These are phyloP conservation scores for Fraxinus quadrangulata DNA, from an alignment of 257 asterid species.

Conservation along the genomic window DNA sequence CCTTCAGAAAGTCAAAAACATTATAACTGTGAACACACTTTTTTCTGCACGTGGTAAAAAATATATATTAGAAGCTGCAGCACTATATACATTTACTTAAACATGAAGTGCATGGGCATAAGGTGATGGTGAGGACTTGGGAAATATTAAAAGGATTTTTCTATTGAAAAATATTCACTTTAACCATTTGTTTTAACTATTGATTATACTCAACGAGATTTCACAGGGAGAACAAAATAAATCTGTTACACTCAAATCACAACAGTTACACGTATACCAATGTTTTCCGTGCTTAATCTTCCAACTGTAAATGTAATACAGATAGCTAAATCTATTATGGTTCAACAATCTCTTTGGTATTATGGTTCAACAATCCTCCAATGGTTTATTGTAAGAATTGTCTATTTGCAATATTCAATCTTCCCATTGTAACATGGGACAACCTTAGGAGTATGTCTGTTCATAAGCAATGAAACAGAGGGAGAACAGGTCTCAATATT, in stretches of 20 bases:
- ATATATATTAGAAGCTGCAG: slow-evolving; percentile 25
- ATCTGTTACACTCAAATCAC: slow-evolving; percentile 2
- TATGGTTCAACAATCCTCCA: background rate
- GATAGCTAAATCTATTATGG: background rate
- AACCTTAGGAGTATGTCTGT: background rate
- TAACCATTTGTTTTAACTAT: background rate
- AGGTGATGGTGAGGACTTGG: background rate
- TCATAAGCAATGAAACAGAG: background rate
- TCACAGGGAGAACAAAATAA: background rate
- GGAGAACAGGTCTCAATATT: background rate
- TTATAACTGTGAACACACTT: slow-evolving; percentile 86
- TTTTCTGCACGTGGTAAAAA: slow-evolving; percentile 56
- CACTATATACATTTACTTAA: background rate
- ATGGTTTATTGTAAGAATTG: background rate
- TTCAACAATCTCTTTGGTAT: background rate
- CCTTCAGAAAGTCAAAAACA: slow-evolving; percentile 92
- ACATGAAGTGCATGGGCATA: slow-evolving; percentile 9
- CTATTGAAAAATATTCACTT: background rate
- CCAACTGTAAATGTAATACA: background rate
- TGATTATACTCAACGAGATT: background rate
- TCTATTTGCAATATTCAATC: background rate
- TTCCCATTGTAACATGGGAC: background rate
- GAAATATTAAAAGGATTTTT: background rate
- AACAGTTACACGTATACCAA: background rate
- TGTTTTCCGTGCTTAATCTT: background rate